Evolutionary conservation across 2,329 filamentous ascomycete species (phyloP).

Genomic region (Phyllosticta citribraziliensis): DNA sequence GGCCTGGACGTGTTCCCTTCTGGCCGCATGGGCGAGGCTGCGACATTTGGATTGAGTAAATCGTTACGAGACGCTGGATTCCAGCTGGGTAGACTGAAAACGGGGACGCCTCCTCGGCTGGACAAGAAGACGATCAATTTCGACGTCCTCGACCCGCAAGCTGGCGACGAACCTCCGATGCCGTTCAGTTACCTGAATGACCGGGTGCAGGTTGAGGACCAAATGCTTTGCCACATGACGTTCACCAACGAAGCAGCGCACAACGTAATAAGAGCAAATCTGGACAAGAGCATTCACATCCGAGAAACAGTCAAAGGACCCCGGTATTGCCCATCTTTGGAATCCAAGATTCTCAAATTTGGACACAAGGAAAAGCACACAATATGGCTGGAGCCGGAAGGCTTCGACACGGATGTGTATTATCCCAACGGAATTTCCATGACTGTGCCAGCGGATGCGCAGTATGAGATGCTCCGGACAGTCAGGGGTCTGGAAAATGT

Average conservation of each 20-base stretch:
- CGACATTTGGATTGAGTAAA: slow-evolving; percentile 85
- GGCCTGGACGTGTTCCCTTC: slow-evolving; percentile 71
- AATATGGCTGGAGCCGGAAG: slow-evolving; percentile 95
- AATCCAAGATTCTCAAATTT: slow-evolving; percentile 89
- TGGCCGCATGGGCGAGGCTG: slow-evolving; percentile 86
- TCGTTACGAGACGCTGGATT: slow-evolving; percentile 84
- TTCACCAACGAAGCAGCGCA: slow-evolving; percentile 79
- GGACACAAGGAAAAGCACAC: slow-evolving; percentile 71
- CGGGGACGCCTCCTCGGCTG: slow-evolving; percentile 84
- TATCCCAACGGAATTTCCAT: slow-evolving; percentile 97
- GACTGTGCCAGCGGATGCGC: slow-evolving; percentile 84
- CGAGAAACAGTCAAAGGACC: slow-evolving; percentile 90
- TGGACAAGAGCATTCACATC: slow-evolving; percentile 96
- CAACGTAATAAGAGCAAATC: slow-evolving; percentile 72
- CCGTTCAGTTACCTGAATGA: slow-evolving; percentile 90
- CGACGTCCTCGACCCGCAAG: slow-evolving; percentile 57
- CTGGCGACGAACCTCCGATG: slow-evolving; percentile 72
- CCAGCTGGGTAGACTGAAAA: slow-evolving; percentile 81
- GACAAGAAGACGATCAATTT: slow-evolving; percentile 78
- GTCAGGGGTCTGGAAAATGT: slow-evolving; percentile 83
- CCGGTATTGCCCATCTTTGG: slow-evolving; percentile 88
- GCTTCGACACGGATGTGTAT: slow-evolving; percentile 78
- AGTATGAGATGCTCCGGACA: slow-evolving; percentile 75
- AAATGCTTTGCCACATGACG: slow-evolving; percentile 78
- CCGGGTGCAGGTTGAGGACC: slow-evolving; percentile 64